Base-by-base conservation (phyloP, 1,139 yeast species). In the Yamadazyma oceani region DNA sequence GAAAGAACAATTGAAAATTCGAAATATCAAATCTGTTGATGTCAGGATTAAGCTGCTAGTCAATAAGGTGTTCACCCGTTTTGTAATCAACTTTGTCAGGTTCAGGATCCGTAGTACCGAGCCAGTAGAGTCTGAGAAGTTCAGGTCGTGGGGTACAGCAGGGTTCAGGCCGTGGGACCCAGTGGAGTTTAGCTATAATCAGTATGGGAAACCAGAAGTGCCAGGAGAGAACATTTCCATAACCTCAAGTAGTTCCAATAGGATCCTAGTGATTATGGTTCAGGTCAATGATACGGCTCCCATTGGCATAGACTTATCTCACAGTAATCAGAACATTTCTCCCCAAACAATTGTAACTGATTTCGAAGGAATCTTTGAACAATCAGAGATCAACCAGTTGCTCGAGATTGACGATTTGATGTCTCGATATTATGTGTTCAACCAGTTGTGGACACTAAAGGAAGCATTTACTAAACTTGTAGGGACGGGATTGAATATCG, bases 401-500 rank as follows among this genome's bases (percentile, higher is more conserved):
- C 38, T 42, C 10, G 25, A 10, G 1, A 40, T 55, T 2, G 31
- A 32, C 0, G 55, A 55, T 27, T 10, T 41, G 2, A 33, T 41
- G 1, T 17, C 39, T 2, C 37, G 62, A 32, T 69, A 69, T 46
- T 36, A 45, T 11, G 31, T 52, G 2, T 79, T 73, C 53, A 76
- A 81, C 23, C 78, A 76, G 36, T 65, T 74, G 24, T 85, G 92
- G 94, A 82, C 92, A 0, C 54, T 84, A 38, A 85, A 85, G 51
- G 94, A 85, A 53, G 76, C 85, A 24, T 82, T 78, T 46, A 73
- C 83, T 3, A 85, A 84, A 49, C 69, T 69, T 17, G 46, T 73
- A 5, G 92, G 92, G 0, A 58, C 69, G 14, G 92, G 94, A 0
- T 59, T 84, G 19, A 75, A 80, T 44, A 61, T 72, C 13, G 80